A percentile compares a stretch with the other conserved stretches of the same genome.
These are phyloP conservation scores for Rhytidhysteron rufulum DNA, from an alignment of 2,329 filamentous ascomycete species.

Conservation along the genomic window DNA sequence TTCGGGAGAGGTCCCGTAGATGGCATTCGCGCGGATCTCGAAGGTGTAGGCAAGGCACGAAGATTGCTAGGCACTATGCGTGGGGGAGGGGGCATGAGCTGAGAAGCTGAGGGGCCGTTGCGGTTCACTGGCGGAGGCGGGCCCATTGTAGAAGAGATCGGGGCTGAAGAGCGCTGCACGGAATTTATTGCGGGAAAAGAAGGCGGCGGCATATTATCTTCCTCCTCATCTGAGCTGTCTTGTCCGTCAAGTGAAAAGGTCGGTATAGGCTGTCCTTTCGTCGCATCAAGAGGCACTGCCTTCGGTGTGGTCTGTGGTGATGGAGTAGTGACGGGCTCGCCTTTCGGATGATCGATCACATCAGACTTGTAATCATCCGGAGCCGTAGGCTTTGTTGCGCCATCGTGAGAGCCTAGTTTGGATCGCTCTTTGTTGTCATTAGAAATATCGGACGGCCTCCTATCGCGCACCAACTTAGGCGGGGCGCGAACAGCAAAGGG, in stretches of 20 bases:
- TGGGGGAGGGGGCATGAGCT: slow-evolving; percentile 33
- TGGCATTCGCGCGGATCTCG: slow-evolving; percentile 36
- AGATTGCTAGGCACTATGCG: slow-evolving; percentile 34
- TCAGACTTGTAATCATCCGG: no score
- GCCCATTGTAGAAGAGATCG: slow-evolving; percentile 13
- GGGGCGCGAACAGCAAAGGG: background rate
- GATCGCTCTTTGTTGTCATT: slow-evolving; percentile 5
- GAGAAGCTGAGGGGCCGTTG: slow-evolving; percentile 18
- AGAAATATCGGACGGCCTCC: no score
- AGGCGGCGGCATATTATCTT: slow-evolving; percentile 35
- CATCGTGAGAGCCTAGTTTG: no score
- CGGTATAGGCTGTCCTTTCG: slow-evolving; percentile 21
- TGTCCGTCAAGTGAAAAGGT: slow-evolving; percentile 36
- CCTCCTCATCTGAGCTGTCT: slow-evolving; percentile 23
- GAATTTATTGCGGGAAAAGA: slow-evolving; percentile 46
- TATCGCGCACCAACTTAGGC: slow-evolving; percentile 1
- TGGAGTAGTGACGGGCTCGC: slow-evolving; percentile 4
- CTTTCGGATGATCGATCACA: no score
- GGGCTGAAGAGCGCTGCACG: slow-evolving; percentile 40
- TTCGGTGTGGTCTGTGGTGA: slow-evolving; percentile 33
- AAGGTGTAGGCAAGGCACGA: slow-evolving; percentile 26
- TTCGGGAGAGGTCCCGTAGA: slow-evolving; percentile 48
- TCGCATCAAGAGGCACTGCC: slow-evolving; percentile 14
- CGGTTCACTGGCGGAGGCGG: slow-evolving; percentile 8
- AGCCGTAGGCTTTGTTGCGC: no score